Conservation (phyloP, 768 basidiomycete species). For the Obba rivulosa region DNA sequence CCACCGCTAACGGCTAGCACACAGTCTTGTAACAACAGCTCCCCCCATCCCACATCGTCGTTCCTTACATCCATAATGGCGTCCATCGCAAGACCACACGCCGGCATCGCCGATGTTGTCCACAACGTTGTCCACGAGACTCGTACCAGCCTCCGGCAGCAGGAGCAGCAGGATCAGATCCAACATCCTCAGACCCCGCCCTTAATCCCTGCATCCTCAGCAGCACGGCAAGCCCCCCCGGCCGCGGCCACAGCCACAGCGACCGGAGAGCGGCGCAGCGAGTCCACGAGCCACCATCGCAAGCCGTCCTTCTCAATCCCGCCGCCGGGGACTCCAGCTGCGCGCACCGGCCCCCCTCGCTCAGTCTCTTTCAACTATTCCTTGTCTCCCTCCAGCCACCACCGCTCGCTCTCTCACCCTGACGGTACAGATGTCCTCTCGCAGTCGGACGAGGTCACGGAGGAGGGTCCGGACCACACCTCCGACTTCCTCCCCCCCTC, state of each 20-base stretch:
- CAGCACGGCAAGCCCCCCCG: neutral
- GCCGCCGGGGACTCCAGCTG: slow-evolving; percentile 44
- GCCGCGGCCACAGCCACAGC: neutral
- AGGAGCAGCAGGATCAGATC: slow-evolving; percentile 10
- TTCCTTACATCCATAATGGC: slow-evolving; percentile 11
- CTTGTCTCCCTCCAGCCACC: slow-evolving; percentile 35
- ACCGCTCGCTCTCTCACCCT: slow-evolving; percentile 13
- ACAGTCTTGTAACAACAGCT: no score
- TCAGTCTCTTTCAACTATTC: slow-evolving; percentile 65
- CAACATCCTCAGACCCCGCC: slow-evolving; percentile 16
- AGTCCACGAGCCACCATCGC: slow-evolving; percentile 3
- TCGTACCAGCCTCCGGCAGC: neutral
- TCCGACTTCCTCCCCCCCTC: slow-evolving; percentile 30
- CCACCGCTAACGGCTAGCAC: no score
- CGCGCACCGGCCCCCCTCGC: slow-evolving; percentile 68
- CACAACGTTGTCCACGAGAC: slow-evolving; percentile 12
- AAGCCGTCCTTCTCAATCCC: slow-evolving; percentile 7
- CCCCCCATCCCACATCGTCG: no score
- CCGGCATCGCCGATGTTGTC: slow-evolving; percentile 15
- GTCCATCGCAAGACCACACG: slow-evolving; percentile 15
- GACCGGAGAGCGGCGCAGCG: neutral
- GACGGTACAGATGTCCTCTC: slow-evolving; percentile 22
- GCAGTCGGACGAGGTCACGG: slow-evolving; percentile 27
- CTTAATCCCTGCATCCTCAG: neutral
- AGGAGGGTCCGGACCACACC: slow-evolving; percentile 29